Conservation (phyloP, 148 eudicot genomes). For the Silene uniflora region DNA sequence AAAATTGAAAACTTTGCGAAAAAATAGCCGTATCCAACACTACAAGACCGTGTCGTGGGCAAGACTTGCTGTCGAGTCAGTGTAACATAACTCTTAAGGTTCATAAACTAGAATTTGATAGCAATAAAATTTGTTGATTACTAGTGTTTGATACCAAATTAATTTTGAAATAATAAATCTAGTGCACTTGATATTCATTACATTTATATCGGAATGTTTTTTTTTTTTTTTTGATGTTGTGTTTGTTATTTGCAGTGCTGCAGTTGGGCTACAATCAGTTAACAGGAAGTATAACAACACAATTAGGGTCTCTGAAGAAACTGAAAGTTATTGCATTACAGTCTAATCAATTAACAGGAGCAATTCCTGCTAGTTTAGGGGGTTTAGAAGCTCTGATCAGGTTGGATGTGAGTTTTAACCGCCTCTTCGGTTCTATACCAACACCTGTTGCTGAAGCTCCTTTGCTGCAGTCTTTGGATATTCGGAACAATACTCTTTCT, state of each 20-base stretch:
- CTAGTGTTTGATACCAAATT: too few species aligned
- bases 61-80: too few species aligned
- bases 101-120: too few species aligned
- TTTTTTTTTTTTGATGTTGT: constrained; percentile 10
- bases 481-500: constrained; percentile 81
- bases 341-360: constrained; percentile 77
- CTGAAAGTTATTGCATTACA: constrained; percentile 79
- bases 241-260: constrained; percentile 44
- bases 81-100: too few species aligned
- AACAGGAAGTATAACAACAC: constrained; percentile 85
- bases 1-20: too few species aligned
- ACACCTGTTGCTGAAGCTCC: constrained; percentile 76
- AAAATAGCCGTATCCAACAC: too few species aligned
- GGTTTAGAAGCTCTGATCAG: constrained; percentile 49
- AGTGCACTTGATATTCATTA: not conserved
- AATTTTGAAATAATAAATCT: too few species aligned
- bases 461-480: constrained; percentile 60
- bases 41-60: too few species aligned
- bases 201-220: not conserved
- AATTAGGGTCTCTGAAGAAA: constrained; percentile 72
- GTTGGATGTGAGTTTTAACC: constrained; percentile 78
- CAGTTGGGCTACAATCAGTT: constrained; percentile 91
- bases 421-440: constrained; percentile 86
- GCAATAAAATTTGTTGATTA: too few species aligned
- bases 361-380: constrained; percentile 95